These are phyloP conservation scores for Kluyveromyces marxianus DNA, from an alignment of 1,139 yeast species.

Conservation along the genomic window DNA sequence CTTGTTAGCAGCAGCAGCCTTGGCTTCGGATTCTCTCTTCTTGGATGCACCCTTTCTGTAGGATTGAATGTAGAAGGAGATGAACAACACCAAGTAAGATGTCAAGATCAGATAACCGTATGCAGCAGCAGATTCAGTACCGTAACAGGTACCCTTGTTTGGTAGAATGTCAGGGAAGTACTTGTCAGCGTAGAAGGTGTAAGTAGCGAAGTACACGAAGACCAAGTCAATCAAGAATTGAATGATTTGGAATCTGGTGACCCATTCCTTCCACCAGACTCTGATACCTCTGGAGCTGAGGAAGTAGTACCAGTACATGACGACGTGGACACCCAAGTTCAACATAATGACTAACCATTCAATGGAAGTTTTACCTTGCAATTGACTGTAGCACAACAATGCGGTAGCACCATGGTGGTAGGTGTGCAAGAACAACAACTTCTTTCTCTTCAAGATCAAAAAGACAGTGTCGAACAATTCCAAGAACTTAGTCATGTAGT, in stretches of 20 bases:
- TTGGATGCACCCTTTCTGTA: slow-evolving; percentile 48
- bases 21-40: slow-evolving; percentile 21
- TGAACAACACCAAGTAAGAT: slow-evolving; percentile 82
- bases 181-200: slow-evolving; percentile 61
- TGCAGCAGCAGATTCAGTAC: slow-evolving; percentile 87
- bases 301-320: slow-evolving; percentile 98
- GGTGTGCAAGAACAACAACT: slow-evolving; percentile 82
- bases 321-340: slow-evolving; percentile 88
- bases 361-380: slow-evolving; percentile 82
- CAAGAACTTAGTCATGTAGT: slow-evolving; percentile 67
- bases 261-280: slow-evolving; percentile 99
- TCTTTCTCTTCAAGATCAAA: slow-evolving; percentile 86
- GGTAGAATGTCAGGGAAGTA: slow-evolving; percentile 58
- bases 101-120: slow-evolving; percentile 86
- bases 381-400: slow-evolving; percentile 85
- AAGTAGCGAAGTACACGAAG: slow-evolving; percentile 89
- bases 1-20: slow-evolving; percentile 24
- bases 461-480: slow-evolving; percentile 91
- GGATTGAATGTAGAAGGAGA: slow-evolving; percentile 85
- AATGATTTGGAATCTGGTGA: slow-evolving; percentile 89
- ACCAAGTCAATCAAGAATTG: slow-evolving; percentile 86
- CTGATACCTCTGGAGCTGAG: slow-evolving; percentile 87
- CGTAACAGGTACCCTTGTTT: slow-evolving; percentile 80
- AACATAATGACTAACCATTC: slow-evolving; percentile 92
- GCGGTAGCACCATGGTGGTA: slow-evolving; percentile 99